phyloP scores from a whole-genome alignment of 495 filamentous ascomycete species.

The Trichoderma gamsii region DNA sequence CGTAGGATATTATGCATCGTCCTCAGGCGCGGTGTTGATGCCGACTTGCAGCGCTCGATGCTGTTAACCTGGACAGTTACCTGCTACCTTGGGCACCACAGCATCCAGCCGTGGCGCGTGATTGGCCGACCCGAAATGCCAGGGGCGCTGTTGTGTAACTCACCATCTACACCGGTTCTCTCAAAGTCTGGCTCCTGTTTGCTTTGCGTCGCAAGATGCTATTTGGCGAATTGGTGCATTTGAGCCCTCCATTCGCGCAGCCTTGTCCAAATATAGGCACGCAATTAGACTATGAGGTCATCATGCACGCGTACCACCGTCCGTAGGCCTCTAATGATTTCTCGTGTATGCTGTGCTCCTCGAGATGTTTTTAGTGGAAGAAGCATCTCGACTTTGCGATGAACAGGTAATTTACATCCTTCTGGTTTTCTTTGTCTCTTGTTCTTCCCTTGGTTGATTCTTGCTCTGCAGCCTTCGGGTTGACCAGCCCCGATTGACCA shows the following conservation, averaged over 20 bases:
- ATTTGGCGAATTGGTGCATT: background rate
- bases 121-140: background rate
- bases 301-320: background rate
- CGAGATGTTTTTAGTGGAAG: background rate
- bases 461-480: no score
- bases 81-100: background rate
- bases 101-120: background rate
- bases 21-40: background rate
- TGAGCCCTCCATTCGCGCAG: background rate
- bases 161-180: background rate
- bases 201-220: background rate
- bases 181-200: background rate
- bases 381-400: background rate
- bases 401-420: no score
- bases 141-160: background rate
- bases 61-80: background rate
- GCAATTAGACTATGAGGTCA: background rate
- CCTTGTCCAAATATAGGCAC: constrained; percentile 6
- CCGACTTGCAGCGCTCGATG: background rate
- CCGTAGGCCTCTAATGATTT: background rate
- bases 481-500: background rate
- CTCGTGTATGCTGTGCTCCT: background rate
- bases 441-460: no score
- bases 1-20: no score
- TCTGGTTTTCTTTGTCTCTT: no score